Base-by-base conservation (phyloP, 768 basidiomycete genomes). In the Hydnomerulius pinastri region DNA sequence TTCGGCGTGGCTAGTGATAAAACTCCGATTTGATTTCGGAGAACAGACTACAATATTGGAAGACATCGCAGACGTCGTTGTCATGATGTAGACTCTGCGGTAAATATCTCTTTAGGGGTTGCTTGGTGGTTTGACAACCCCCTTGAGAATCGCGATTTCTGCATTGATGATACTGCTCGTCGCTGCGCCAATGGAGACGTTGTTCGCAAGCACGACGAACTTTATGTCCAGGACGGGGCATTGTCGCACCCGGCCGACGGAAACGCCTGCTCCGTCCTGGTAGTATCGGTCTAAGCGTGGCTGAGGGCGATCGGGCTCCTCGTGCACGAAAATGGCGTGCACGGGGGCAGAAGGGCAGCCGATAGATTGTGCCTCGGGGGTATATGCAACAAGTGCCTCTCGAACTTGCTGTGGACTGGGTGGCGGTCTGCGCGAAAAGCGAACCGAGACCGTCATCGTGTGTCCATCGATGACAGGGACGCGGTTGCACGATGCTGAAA, bases 101-200 rank as follows among this genome's bases (percentile, higher is more conserved):
- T 56, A n/a, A 15, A n/a, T 29, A 25, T 32, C 18, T 24, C 36
- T 23, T 48, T 10, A 39, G 17, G n/a, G 8, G 8, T 43, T 18
- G 20, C 23, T 52, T 32, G 54, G 36, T 38, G 50, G 30, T 38
- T 50, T 47, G n/a, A 78, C 51, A 40, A 84, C 53, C 13, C 87
- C 89, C 71, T 86, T 92, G 35, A 87, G 66, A 6, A 93, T 81
- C n/a, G 94, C 94, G n/a, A 88, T 72, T 74, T 98, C 94, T 2
- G 96, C 96, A 64, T 98, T 99, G 61, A 98, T 95, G 65, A 99
- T 90, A 57, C 89, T 92, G 56, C 90, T 93, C 42, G 97, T 99
- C 43, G 97, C 96, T 18, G 97, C 96, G 7, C 97, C 96, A 58
- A 98, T 90, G 48, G 85, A 84, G 54, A 98, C 95, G 64, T 98